Conservation (phyloP, 805 yeast species). For the Isabelozyma gotoi region DNA sequence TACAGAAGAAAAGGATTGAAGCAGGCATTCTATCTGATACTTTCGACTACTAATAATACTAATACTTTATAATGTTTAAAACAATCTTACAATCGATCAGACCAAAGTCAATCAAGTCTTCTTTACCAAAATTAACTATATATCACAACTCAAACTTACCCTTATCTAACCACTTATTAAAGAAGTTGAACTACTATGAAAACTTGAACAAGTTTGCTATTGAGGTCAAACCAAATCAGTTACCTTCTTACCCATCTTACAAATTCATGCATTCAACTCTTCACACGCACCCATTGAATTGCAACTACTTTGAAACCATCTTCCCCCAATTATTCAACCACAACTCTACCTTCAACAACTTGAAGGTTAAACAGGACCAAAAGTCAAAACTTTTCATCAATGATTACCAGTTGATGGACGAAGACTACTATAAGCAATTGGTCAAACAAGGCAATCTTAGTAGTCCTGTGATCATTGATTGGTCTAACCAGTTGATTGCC, state of each 20-base stretch:
- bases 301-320: conserved; percentile 1
- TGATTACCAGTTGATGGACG: conserved; percentile 11
- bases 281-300: conserved; percentile 27
- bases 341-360: not conserved
- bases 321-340: conserved; percentile 3
- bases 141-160: conserved; percentile 26
- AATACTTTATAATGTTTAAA: too few species aligned
- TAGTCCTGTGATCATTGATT: conserved; percentile 33
- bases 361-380: not conserved
- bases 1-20: not conserved
- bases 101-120: conserved; percentile 1
- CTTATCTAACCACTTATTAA: conserved; percentile 20
- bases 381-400: conserved; percentile 7
- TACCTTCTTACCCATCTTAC: conserved; percentile 25
- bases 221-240: conserved; percentile 14
- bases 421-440: conserved; percentile 8
- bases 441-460: conserved; percentile 5
- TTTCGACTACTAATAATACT: too few species aligned
- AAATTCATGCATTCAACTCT: conserved; percentile 22
- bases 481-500: conserved; percentile 38
- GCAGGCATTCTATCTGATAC: not conserved
- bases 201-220: conserved; percentile 15
- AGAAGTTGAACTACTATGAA: conserved; percentile 9
- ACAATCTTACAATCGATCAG: not conserved
- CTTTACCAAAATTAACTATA: conserved; percentile 19